phyloP scores from a whole-genome alignment of 108 stramenopile genomes.

The Schizochytrium sp. region DNA sequence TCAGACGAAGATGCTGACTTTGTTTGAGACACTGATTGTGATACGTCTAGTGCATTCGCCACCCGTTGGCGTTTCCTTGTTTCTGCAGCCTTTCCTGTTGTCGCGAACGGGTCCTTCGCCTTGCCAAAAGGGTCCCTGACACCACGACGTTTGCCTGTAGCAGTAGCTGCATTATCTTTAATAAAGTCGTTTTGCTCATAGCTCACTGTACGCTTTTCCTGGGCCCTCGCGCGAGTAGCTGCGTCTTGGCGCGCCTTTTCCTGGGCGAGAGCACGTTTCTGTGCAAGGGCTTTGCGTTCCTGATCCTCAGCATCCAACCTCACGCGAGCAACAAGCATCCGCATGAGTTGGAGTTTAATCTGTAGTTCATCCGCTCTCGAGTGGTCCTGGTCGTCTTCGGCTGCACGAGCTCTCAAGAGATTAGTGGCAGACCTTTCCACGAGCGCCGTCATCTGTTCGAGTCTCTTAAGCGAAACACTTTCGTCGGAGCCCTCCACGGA shows the following conservation, averaged over 20 bases:
- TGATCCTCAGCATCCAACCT: not conserved
- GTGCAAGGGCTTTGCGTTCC: not conserved
- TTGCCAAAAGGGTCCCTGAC: not conserved
- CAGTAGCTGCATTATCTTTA: too few species aligned
- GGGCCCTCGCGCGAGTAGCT: too few species aligned
- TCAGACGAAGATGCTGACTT: not conserved
- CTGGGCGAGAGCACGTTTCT: not conserved
- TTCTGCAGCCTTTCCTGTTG: not conserved
- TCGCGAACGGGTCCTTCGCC: not conserved
- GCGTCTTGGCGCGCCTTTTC: not conserved
- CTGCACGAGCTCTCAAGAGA: not conserved
- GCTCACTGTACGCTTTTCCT: too few species aligned
- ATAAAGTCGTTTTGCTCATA: too few species aligned
- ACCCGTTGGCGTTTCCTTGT: not conserved
- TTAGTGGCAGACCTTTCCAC: not conserved
- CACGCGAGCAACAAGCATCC: not conserved
- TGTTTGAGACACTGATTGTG: not conserved
- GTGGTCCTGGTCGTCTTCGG: not conserved
- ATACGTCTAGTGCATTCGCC: not conserved
- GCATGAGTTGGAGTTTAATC: conserved; percentile 45
- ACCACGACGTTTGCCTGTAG: not conserved
- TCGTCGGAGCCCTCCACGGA: not conserved
- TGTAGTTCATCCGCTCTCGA: not conserved
- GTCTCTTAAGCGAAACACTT: not conserved
- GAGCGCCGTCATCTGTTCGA: not conserved